Percentiles rank a stretch among this genome's conserved stretches.
Evolutionary conservation across 208 protist genomes (phyloP).

Genomic region (Crithidia bombi): DNA sequence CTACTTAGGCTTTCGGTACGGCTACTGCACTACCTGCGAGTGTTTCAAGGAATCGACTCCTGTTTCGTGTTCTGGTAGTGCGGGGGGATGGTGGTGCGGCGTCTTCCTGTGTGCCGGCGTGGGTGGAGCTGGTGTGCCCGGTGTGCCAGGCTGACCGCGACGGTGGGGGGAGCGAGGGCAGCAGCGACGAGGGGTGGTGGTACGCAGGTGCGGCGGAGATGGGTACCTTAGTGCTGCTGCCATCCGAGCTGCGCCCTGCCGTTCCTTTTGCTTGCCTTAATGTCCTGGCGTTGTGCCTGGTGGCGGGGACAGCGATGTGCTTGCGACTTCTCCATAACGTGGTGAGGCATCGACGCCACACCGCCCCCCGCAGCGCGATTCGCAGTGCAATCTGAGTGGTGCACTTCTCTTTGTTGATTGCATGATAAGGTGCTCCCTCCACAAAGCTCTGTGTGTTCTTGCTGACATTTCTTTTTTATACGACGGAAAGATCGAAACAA

Average conservation of each 20-base stretch:
- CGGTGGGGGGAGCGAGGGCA: neutral
- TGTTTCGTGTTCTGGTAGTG: too few species aligned
- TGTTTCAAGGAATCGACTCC: conserved; percentile 26
- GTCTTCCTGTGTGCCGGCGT: neutral
- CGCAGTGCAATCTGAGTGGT: too few species aligned
- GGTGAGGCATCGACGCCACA: neutral
- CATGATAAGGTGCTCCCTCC: too few species aligned
- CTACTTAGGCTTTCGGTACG: conserved; percentile 39
- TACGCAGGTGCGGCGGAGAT: neutral
- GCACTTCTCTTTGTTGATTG: too few species aligned
- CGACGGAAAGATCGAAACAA: too few species aligned
- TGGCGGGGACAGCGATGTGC: neutral
- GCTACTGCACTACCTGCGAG: conserved; percentile 33
- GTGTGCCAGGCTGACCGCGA: neutral
- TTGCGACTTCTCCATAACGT: neutral
- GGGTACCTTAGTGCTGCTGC: neutral
- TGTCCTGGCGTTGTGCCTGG: neutral
- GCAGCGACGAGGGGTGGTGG: neutral
- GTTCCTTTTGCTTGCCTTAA: neutral
- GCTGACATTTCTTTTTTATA: too few species aligned
- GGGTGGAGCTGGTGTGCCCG: neutral
- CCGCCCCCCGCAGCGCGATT: neutral
- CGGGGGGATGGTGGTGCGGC: neutral
- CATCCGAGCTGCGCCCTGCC: neutral
- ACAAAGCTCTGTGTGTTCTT: too few species aligned